Conservation (phyloP, 2,329 filamentous ascomycete genomes). For the Stagonosporopsis cucurbitacearum region DNA sequence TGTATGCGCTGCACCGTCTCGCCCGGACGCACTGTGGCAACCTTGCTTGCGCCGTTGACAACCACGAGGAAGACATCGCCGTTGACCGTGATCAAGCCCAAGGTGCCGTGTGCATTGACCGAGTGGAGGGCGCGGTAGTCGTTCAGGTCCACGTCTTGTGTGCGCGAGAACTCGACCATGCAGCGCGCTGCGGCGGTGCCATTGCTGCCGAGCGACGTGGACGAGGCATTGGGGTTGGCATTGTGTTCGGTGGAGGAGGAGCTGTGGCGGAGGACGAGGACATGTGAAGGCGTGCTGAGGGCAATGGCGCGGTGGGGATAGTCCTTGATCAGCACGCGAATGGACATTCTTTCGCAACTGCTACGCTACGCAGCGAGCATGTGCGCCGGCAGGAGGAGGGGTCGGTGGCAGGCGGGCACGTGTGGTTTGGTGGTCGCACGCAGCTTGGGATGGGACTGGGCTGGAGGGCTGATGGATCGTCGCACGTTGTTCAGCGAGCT, state of each 20-base stretch:
- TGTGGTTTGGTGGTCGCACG: constrained; percentile 29
- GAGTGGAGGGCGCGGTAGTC: constrained; percentile 79
- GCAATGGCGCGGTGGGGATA: constrained; percentile 87
- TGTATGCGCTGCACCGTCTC: constrained; percentile 90
- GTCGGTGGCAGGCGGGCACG: constrained; percentile 32
- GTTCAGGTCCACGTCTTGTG: constrained; percentile 69
- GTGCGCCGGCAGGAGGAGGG: constrained; percentile 9
- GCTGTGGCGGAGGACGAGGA: constrained; percentile 83
- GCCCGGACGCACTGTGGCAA: constrained; percentile 82
- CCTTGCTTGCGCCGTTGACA: constrained; percentile 78
- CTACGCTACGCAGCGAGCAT: constrained; percentile 17
- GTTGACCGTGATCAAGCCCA: constrained; percentile 84
- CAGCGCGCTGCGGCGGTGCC: constrained; percentile 62
- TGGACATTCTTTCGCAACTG: constrained; percentile 46
- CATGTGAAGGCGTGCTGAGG: constrained; percentile 78
- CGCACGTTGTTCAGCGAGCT: constrained; percentile 22
- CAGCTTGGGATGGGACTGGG: constrained; percentile 26
- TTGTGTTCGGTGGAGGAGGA: constrained; percentile 64
- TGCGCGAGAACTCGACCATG: constrained; percentile 83
- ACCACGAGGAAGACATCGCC: constrained; percentile 90
- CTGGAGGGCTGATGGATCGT: constrained; percentile 21
- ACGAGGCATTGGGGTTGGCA: constrained; percentile 58
- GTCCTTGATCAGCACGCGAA: constrained; percentile 84
- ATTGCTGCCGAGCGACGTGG: constrained; percentile 56
- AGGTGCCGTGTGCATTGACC: constrained; percentile 79